These are phyloP conservation scores for Rhinocladiella mackenziei DNA, from an alignment of 2,329 filamentous ascomycete genomes.

Conservation along the genomic window DNA sequence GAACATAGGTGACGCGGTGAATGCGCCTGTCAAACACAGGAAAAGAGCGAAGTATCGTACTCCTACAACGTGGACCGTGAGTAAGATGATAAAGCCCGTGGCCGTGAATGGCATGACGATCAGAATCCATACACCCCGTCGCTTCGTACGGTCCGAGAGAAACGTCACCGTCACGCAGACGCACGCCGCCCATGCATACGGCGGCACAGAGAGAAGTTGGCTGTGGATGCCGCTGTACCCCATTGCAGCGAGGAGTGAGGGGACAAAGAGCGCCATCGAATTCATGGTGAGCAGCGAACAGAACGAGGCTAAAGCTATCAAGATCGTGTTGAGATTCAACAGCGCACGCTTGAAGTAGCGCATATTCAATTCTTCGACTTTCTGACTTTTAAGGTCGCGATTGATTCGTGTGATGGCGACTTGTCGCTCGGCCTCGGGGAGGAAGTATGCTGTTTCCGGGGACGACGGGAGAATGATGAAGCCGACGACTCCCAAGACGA, in stretches of 20 bases:
- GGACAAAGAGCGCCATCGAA: constrained; percentile 40
- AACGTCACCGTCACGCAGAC: constrained; percentile 46
- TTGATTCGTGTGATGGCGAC: constrained; percentile 29
- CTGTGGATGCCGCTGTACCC: constrained; percentile 39
- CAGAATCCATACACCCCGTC: constrained; percentile 45
- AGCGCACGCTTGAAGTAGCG: neutral
- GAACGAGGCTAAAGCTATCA: constrained; percentile 1
- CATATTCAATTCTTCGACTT: neutral
- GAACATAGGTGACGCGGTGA: constrained; percentile 43
- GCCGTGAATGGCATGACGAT: constrained; percentile 54
- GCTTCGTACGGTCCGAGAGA: constrained; percentile 54
- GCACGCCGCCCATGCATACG: constrained; percentile 38
- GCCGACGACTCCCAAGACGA: constrained; percentile 34
- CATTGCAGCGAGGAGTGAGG: constrained; percentile 40
- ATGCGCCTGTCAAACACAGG: constrained; percentile 45
- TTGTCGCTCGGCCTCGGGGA: constrained; percentile 35
- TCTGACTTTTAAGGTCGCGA: constrained; percentile 3
- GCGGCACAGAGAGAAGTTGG: constrained; percentile 39
- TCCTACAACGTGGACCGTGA: constrained; percentile 34
- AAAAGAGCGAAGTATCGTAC: constrained; percentile 48
- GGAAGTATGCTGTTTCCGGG: constrained; percentile 38
- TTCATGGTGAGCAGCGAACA: constrained; percentile 30
- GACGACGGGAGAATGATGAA: constrained; percentile 36
- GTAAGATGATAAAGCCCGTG: constrained; percentile 49
- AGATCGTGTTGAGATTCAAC: constrained; percentile 1